A percentile compares a stretch with the other conserved stretches of the same genome.
Evolutionary conservation across 176 grass and related monocot species (phyloP).

Genomic region (Triticum turgidum): DNA sequence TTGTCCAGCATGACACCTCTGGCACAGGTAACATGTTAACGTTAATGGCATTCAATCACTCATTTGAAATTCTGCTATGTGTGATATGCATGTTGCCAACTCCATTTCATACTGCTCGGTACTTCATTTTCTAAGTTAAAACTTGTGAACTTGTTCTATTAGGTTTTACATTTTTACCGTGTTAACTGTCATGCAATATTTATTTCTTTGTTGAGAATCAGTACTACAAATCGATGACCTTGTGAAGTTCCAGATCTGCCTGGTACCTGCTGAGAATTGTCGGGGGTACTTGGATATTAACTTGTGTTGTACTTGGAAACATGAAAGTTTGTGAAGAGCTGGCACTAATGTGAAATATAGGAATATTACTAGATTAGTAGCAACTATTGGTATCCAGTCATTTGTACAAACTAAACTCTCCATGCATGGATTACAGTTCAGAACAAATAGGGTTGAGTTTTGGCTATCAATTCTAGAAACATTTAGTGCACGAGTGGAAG

Average conservation of each 20-base stretch:
- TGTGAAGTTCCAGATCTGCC: not conserved
- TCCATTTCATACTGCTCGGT: not conserved
- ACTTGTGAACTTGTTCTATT: not conserved
- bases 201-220: not conserved
- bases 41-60: not conserved
- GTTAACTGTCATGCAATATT: not conserved
- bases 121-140: not conserved
- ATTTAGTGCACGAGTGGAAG: not conserved
- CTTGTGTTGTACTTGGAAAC: not conserved
- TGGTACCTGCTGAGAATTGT: not conserved
- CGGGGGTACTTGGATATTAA: not conserved
- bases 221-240: too few relatives aligned
- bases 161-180: not conserved
- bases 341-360: not conserved
- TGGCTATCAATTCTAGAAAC: not conserved
- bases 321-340: not conserved
- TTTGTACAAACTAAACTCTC: not conserved
- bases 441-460: not conserved
- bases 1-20: constrained; percentile 66
- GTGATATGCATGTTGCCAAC: not conserved
- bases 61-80: constrained; percentile 11
- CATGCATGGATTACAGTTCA: not conserved
- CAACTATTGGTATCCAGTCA: not conserved
- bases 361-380: not conserved
- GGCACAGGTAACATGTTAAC: constrained; percentile 20